Evolutionary conservation across 2,329 filamentous ascomycete genomes (phyloP).

Genomic region (Fusarium phyllophilum): DNA sequence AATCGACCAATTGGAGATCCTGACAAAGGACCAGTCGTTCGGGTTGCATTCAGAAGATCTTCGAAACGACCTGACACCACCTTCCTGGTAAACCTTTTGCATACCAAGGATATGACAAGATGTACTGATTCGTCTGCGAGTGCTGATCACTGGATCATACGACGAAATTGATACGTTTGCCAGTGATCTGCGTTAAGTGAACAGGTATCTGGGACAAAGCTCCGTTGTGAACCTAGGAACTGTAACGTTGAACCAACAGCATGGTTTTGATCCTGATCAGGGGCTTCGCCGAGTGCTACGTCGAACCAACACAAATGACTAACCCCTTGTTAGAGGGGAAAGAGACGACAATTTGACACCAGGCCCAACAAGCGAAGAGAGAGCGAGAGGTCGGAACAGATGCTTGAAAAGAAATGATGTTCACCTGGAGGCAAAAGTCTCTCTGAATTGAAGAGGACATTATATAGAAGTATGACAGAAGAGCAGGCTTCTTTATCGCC

Average conservation of each 20-base stretch:
- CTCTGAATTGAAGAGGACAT: rapidly evolving
- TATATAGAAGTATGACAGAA: background rate
- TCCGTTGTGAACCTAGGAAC: background rate
- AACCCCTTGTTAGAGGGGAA: background rate
- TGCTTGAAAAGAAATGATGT: rapidly evolving
- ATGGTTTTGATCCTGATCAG: background rate
- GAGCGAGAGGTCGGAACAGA: rapidly evolving
- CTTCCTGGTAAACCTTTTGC: background rate
- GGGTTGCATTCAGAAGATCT: background rate
- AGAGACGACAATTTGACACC: background rate
- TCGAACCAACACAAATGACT: background rate
- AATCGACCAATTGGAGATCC: background rate
- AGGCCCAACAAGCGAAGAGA: background rate
- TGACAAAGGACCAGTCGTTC: background rate
- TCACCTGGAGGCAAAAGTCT: rapidly evolving
- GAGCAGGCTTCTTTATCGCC: rapidly evolving
- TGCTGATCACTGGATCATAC: background rate
- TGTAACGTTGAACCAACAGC: background rate
- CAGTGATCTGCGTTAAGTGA: background rate
- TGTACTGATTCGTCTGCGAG: background rate
- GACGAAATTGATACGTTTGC: background rate
- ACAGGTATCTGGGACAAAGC: background rate
- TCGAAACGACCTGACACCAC: background rate
- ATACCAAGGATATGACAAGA: background rate
- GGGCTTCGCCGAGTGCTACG: background rate